These are phyloP conservation scores for Colletotrichum tabaci DNA, from an alignment of 2,329 filamentous ascomycete genomes.

Conservation along the genomic window DNA sequence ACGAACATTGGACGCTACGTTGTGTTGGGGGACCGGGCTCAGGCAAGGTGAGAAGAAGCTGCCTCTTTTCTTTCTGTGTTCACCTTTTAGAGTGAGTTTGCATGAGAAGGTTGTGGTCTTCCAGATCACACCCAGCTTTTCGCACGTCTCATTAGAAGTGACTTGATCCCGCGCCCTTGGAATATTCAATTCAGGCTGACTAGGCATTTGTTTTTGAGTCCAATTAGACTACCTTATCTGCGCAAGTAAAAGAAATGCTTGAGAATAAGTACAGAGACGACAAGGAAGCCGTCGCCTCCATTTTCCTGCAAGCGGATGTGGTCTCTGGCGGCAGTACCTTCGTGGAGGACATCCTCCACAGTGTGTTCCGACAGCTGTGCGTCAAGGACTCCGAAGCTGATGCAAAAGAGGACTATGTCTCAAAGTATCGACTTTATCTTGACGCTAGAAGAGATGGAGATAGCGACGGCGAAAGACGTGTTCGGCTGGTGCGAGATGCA, in stretches of 20 bases:
- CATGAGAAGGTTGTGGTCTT: neutral
- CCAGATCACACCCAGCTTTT: neutral
- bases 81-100: neutral
- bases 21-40: conserved; percentile 22
- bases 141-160: no score
- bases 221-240: neutral
- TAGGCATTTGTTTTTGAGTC: no score
- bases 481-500: conserved; percentile 5
- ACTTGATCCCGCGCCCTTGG: neutral
- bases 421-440: neutral
- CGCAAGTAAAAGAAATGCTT: neutral
- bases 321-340: neutral
- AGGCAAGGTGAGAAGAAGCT: conserved; percentile 16
- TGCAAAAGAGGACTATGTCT: neutral
- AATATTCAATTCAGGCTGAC: neutral
- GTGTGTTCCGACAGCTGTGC: conserved; percentile 7
- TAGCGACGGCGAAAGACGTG: conserved; percentile 1
- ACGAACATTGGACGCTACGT: conserved; percentile 10
- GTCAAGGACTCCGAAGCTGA: neutral
- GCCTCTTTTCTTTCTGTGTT: neutral
- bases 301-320: neutral
- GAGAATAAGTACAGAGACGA: no score
- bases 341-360: neutral
- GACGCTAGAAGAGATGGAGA: conserved; percentile 13
- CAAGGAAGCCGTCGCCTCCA: neutral